Evolutionary conservation across 2,329 filamentous ascomycete genomes (phyloP).

Genomic region (Pyrenochaeta sp.): DNA sequence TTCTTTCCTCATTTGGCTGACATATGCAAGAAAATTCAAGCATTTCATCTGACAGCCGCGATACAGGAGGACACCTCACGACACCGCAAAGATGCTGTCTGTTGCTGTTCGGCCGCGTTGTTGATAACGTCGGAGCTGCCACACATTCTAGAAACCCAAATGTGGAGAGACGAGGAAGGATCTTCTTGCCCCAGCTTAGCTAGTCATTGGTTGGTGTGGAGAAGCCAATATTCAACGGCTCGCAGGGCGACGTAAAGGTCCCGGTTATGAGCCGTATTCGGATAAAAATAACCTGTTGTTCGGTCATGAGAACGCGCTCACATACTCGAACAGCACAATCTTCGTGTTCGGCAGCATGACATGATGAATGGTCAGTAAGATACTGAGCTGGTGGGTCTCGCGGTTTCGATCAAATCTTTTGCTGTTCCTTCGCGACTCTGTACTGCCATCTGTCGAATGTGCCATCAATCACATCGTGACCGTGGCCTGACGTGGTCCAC

Average conservation of each 20-base stretch:
- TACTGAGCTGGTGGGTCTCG: background rate
- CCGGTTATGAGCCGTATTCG: conserved; percentile 8
- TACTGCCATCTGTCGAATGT: background rate
- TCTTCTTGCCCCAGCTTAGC: conserved; percentile 16
- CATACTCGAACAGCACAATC: background rate
- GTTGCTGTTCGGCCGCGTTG: background rate
- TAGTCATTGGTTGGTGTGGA: conserved; percentile 25
- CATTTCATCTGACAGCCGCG: background rate
- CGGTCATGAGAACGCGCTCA: conserved; percentile 4
- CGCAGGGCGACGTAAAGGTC: conserved; percentile 26
- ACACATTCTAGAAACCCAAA: conserved; percentile 18
- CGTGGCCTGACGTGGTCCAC: background rate
- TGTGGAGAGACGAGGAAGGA: conserved; percentile 6
- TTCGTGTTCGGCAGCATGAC: background rate
- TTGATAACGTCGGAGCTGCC: background rate
- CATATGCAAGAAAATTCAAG: conserved; percentile 11
- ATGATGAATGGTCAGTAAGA: background rate
- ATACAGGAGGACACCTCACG: background rate
- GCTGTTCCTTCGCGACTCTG: background rate
- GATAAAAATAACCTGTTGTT: conserved; percentile 28
- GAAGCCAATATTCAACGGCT: conserved; percentile 29
- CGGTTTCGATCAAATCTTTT: background rate
- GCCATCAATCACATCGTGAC: background rate
- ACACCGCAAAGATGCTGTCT: background rate
- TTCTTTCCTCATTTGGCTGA: conserved; percentile 12